These are phyloP conservation scores for Aspergillus jensenii DNA, from an alignment of 2,329 filamentous ascomycete species.

Conservation along the genomic window DNA sequence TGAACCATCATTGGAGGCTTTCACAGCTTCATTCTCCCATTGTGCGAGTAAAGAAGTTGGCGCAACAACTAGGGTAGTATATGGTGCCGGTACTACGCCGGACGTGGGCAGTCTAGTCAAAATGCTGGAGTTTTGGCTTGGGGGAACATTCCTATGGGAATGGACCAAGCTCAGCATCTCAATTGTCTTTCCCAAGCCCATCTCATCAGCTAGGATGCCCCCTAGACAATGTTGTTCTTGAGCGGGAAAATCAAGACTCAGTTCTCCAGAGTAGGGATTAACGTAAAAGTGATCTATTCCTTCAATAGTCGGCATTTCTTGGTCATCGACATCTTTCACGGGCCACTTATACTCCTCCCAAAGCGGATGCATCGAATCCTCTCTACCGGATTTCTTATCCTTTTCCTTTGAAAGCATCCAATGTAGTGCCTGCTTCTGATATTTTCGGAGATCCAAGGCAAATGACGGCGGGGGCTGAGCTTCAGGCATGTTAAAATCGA, in stretches of 20 bases:
- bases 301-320: conserved; percentile 65
- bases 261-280: conserved; percentile 93
- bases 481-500: conserved; percentile 89
- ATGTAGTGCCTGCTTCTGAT: conserved; percentile 90
- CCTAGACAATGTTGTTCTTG: conserved; percentile 95
- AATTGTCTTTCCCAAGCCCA: conserved; percentile 97
- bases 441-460: conserved; percentile 78
- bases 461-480: conserved; percentile 82
- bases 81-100: conserved; percentile 68
- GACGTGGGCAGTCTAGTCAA: conserved; percentile 63
- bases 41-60: conserved; percentile 96
- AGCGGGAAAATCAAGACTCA: conserved; percentile 85
- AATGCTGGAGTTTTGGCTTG: conserved; percentile 52
- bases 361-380: conserved; percentile 88
- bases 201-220: conserved; percentile 90
- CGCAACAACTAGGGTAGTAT: conserved; percentile 91
- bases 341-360: conserved; percentile 98
- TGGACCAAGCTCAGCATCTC: conserved; percentile 96
- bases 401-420: conserved; percentile 98
- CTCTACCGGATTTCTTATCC: conserved; percentile 67
- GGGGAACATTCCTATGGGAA: conserved; percentile 66
- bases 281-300: conserved; percentile 80
- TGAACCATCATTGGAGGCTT: conserved; percentile 80
- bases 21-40: conserved; percentile 94
- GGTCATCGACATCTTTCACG: conserved; percentile 79